Evolutionary conservation across 495 filamentous ascomycete genomes (phyloP), one percentile per base, ranked within the genome.

Genomic region (Baudoinia panamericana): DNA sequence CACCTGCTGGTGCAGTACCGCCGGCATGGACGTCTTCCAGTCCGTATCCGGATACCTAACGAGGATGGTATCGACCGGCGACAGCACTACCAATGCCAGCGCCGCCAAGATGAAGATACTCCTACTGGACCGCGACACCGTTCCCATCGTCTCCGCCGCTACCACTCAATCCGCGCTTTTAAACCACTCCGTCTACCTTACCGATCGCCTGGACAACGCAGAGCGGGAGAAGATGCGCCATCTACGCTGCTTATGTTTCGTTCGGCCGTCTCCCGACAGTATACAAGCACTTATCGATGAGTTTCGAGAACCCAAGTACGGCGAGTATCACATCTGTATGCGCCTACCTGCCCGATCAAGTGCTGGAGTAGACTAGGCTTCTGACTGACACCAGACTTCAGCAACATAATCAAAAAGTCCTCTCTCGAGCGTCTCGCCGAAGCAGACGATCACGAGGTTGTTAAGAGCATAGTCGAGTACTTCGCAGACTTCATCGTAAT

Each of bases 51-150:
- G 85, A 63, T 97, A 96, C 70, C 79, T 97, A 69, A 80, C 83
- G 58, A 93, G 88, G 75, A 95, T 97, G 80, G 76, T 95, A 59
- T 80, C 84, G 30, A 76, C 76, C 48, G 88, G 88, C 57, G 85
- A 93, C 60, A 66, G 67, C 52, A 66, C 75, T 40, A 61, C 72
- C 29, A 76, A 76, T 33, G 69, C 73, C 26, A 71, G 82, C 29
- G 80, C 84, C 10, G 75, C 84, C 25, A 96, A 96, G 70, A 97
- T 97, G 90, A 97, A 97, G 77, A 88, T 95, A 52, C 67, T 97
- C 39, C 71, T 97, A 51, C 70, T 97, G 41, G 90, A 97, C 63
- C 80, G 75, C 62, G 90, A 95, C 64, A 97, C 90, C 56, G 82
- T 96, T 15, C 72, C 84, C 25, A 90, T 94, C 50, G 72, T 93